Evolutionary conservation across 495 filamentous ascomycete species (phyloP).

Genomic region (Podospora pseudoanserina): DNA sequence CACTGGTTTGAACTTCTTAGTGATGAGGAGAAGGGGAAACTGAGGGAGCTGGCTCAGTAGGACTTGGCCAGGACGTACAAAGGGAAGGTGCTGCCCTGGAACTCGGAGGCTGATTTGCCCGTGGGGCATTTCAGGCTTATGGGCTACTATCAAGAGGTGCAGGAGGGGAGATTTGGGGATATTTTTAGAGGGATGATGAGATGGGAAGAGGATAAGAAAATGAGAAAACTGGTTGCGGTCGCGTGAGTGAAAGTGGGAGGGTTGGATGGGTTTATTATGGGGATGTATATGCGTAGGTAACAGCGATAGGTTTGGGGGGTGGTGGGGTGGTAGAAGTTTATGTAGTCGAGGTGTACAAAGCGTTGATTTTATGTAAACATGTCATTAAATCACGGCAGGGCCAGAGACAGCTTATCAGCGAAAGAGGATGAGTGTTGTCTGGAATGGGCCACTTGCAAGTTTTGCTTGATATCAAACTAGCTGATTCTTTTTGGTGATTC

Average conservation of each 20-base stretch:
- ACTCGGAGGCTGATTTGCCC: background rate
- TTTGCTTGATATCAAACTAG: no score
- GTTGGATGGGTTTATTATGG: no score
- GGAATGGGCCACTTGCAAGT: no score
- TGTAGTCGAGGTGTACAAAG: background rate
- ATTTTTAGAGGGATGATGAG: background rate
- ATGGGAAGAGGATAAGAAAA: background rate
- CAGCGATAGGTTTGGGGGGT: background rate
- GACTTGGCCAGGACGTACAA: background rate
- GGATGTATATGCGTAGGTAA: no score
- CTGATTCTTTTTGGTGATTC: no score
- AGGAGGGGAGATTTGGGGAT: background rate
- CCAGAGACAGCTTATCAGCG: no score
- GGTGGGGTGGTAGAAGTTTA: background rate
- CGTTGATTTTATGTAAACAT: background rate
- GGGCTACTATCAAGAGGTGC: background rate
- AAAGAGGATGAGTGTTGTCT: no score
- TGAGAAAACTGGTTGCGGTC: no score
- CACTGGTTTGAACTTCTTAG: conserved; percentile 67
- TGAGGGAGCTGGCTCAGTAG: conserved; percentile 46
- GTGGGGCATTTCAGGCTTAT: no score
- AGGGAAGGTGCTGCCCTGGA: no score
- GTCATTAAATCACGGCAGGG: background rate
- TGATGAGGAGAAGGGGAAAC: conserved; percentile 69
- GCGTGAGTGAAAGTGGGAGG: no score